Base-by-base conservation (phyloP, 768 basidiomycete species). In the Filobasidium wieringae region DNA sequence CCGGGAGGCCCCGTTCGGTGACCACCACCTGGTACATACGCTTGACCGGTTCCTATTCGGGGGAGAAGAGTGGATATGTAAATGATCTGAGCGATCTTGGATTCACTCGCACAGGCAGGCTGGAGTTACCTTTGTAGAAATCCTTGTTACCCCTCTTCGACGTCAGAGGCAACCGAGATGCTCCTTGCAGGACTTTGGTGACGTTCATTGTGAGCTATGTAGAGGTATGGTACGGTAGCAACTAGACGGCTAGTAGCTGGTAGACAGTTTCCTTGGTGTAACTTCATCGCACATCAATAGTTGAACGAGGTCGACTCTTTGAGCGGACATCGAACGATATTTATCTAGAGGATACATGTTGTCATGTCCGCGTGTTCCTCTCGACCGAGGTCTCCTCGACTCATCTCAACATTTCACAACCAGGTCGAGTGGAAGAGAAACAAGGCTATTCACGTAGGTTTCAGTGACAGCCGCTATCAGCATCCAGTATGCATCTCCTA, bases 91-190 rank as follows among this genome's bases (percentile, higher is more conserved):
- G 17, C 17, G n/a, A 4, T 24, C 15, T 7, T 24, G 43, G n/a
- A 34, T 7, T 6, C 12, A 9, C 29, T 14, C 12, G 3, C 32
- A 22, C 17, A 43, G 33, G 14, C 4, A 9, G 30, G 32, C 27
- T 53, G 30, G 24, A 31, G 58, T 75, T 7, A 86, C 93, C 93
- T 75, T 97, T 97, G 79, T 95, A 96, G 71, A 79, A 96, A 69
- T 99, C 89, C 68, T 96, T 97, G 77, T 95, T 95, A 15, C 82
- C 93, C 47, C 83, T 76, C 72, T 96, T 96, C 0, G 87, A 78
- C 0, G 85, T 90, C 51, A 97, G 77, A 1, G 90, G 81, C 26
- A 82, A 78, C 56, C 93, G 79, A 0, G 87, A 88, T 22, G 91
- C 91, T 17, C 71, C 71, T 14, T 64, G 59, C 12, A 69, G 52